A percentile compares a stretch with the other conserved stretches of the same genome.
phyloP scores from a whole-genome alignment of 306 rosid genomes.

The Vachellia collinsii region DNA sequence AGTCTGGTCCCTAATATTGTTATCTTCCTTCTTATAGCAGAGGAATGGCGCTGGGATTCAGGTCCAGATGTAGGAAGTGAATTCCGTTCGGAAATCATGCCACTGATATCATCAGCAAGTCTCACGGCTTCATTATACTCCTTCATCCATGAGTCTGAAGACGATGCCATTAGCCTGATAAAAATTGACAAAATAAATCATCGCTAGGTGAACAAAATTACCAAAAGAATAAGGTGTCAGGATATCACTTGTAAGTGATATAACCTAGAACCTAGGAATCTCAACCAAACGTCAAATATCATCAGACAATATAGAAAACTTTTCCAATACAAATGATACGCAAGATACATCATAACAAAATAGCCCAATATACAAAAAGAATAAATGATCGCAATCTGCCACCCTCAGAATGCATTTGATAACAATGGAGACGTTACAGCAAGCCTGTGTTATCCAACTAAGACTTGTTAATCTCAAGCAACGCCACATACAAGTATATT shows the following conservation, averaged over 20 bases:
- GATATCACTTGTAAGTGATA: neutral
- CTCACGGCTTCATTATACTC: conserved; percentile 90
- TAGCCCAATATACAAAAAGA: neutral
- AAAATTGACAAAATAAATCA: conserved; percentile 1
- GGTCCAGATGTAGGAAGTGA: conserved; percentile 79
- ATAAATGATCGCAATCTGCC: neutral
- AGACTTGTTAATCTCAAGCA: neutral
- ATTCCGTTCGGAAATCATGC: conserved; percentile 87
- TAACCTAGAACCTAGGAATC: conserved; percentile 5
- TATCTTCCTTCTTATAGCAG: conserved; percentile 94
- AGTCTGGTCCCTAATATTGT: conserved; percentile 95
- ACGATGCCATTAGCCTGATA: conserved; percentile 78
- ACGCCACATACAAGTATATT: neutral
- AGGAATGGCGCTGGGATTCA: conserved; percentile 86
- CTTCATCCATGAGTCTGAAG: conserved; percentile 93
- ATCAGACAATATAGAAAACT: conserved; percentile 12
- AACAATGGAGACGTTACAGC: conserved; percentile 1
- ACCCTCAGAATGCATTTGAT: neutral
- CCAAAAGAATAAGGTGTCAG: conserved; percentile 10
- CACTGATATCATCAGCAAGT: conserved; percentile 83
- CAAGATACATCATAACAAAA: neutral
- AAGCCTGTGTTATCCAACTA: conserved; percentile 6
- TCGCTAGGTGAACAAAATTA: neutral
- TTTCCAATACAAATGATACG: conserved; percentile 4
- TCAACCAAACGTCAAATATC: conserved; percentile 3